Evolutionary conservation across 495 filamentous ascomycete species (phyloP).

Genomic region (Platismatia glauca): DNA sequence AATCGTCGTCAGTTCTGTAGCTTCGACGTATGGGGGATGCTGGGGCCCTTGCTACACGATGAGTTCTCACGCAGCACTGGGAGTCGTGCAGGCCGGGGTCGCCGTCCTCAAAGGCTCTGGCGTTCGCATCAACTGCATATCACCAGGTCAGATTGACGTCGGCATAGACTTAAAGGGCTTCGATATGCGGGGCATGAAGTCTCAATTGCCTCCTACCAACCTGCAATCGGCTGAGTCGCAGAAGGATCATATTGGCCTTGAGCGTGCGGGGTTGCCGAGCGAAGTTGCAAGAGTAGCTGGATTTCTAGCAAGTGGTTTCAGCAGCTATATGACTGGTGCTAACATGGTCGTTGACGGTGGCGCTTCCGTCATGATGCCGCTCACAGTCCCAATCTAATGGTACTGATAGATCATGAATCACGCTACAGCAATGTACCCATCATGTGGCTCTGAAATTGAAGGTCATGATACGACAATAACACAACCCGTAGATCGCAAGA

Average conservation of each 20-base stretch:
- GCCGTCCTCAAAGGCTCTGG: conserved; percentile 48
- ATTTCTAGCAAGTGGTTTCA: conserved; percentile 48
- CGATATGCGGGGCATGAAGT: conserved; percentile 45
- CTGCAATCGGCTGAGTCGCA: conserved; percentile 44
- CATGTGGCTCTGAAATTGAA: too few relatives aligned
- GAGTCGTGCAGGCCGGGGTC: conserved; percentile 50
- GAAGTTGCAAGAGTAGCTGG: conserved; percentile 52
- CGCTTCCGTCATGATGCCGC: conserved; percentile 32
- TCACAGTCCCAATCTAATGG: conserved; percentile 16
- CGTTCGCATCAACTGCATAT: conserved; percentile 52
- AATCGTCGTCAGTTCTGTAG: conserved; percentile 47
- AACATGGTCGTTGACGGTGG: conserved; percentile 48
- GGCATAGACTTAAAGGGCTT: conserved; percentile 47
- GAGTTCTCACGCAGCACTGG: conserved; percentile 48
- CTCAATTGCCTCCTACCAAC: conserved; percentile 46
- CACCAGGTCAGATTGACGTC: conserved; percentile 49
- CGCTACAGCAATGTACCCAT: too few relatives aligned
- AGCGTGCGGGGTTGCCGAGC: conserved; percentile 40
- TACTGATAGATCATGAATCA: background rate
- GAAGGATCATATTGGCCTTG: conserved; percentile 37
- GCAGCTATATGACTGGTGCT: conserved; percentile 45
- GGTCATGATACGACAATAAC: too few relatives aligned
- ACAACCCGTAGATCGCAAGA: too few relatives aligned
- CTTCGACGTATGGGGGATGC: conserved; percentile 48
- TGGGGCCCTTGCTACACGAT: conserved; percentile 53